phyloP scores from a whole-genome alignment of 2,329 filamentous ascomycete species.

The Uncinocarpus reesii region DNA sequence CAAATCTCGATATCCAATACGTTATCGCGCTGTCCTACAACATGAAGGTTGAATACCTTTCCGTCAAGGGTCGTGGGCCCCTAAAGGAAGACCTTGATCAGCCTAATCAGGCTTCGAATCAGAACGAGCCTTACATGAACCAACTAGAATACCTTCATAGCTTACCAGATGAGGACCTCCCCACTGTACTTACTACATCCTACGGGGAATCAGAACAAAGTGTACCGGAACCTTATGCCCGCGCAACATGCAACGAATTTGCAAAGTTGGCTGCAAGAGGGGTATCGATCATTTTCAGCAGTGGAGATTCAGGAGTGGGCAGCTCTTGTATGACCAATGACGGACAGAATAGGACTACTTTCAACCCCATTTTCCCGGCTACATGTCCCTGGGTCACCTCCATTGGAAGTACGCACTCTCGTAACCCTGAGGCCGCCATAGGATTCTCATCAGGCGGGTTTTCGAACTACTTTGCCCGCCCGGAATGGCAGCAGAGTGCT shows the following conservation, averaged over 20 bases:
- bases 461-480: constrained; percentile 40
- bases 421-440: constrained; percentile 39
- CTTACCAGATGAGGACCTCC: constrained; percentile 46
- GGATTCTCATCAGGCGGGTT: constrained; percentile 45
- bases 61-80: constrained; percentile 47
- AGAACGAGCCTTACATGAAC: constrained; percentile 57
- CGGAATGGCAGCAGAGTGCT: constrained; percentile 39
- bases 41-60: constrained; percentile 45
- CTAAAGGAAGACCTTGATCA: constrained; percentile 41
- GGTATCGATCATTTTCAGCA: constrained; percentile 53
- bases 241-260: constrained; percentile 52
- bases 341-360: constrained; percentile 42
- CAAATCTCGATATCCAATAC: constrained; percentile 55
- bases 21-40: constrained; percentile 47
- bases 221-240: constrained; percentile 50
- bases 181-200: constrained; percentile 56
- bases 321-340: constrained; percentile 46
- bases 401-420: constrained; percentile 49
- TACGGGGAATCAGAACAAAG: constrained; percentile 59
- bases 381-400: constrained; percentile 54
- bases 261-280: constrained; percentile 56
- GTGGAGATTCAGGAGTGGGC: constrained; percentile 53
- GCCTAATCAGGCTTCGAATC: constrained; percentile 33
- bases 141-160: constrained; percentile 52
- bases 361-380: constrained; percentile 47